Evolutionary conservation across 2,329 filamentous ascomycete species (phyloP), one percentile per base, ranked within the genome.

Genomic region (Verticillium longisporum): DNA sequence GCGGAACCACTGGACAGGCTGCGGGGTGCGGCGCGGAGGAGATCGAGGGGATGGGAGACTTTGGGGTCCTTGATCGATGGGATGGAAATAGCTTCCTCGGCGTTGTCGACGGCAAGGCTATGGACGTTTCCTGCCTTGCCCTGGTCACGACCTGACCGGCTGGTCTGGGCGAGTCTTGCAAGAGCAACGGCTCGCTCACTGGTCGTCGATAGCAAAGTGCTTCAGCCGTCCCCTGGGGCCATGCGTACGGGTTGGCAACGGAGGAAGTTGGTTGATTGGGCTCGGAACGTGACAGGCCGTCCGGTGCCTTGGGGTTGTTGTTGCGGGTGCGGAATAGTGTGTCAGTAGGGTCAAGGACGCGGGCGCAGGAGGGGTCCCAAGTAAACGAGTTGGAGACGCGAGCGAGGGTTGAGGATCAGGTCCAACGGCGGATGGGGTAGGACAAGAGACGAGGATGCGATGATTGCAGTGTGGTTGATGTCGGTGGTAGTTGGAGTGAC

Each of bases 1-100:
- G n/a, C 41, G 41, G 18, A 21, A 21, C 41, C 41, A 26, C 41
- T 21, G 41, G 18, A 18, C 41, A 26, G 41, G 50, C 63, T 63
- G 63, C 38, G 63, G 63, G 61, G 63, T 61, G 59, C 57, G 55
- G 33, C 31, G 34, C 55, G 55, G 57, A 57, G 56, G 33, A 61
- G 53, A 57, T 61, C 57, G 34, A 61, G 61, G 55, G 38, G 45
- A 58, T 59, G 45, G 55, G 9, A 50, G 18, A 50, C n/a, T 26
- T 21, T 18, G 18, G 41, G 41, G 41, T 50, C 18, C 3, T 21
- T 50, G 41, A n/a, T 50, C n/a, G 18, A 50, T 50, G 41, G 21
- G n/a, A 50, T 50, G 41, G 21, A 50, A 50, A 50, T 50, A 50
- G 41, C 41, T 26, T 50, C 41, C 11, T 18, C 41, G 9, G 26